Evolutionary conservation across 2,329 filamentous ascomycete genomes (phyloP), one percentile per base, ranked within the genome.

Genomic region (Arachnopeziza araneosa): DNA sequence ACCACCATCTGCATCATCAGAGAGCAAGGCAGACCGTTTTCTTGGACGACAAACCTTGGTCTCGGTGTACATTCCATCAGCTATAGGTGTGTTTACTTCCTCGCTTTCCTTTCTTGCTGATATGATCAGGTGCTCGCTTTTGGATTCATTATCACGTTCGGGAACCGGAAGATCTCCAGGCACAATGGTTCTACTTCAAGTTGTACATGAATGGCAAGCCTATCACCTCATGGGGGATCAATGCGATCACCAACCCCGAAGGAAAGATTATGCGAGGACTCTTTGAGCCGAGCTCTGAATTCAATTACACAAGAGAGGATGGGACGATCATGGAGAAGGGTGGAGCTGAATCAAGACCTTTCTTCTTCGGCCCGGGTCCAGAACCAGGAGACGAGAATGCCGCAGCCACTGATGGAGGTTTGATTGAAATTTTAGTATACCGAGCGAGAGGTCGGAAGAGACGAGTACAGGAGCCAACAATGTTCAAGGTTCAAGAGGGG

Each of bases 41-140:
- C 73, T 72, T 54, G 70, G 69, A 24, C 64, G 66, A 55, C 58
- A 65, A 26, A 76, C 82, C 1, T 75, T 70, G 3, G 72, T 80
- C 23, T 82, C 83, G 1, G 81, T 85, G 36, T 85, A 85, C 64
- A 76, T 85, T 14, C 81, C 83, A 1, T 83, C 82, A 0, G 67
- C 76, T 2, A 76, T 81, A 69, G 81, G 82, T 83, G 69, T 59
- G 70, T 56, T n/a, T 2, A 24, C 23, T 26, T 26, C 19, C 30
- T 21, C 23, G 10, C 9, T 1, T 12, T 50, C 22, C 50, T 26
- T n/a, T 24, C 50, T 5, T 50, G 50, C 60, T 68, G 24, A 68
- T 24, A 14, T 24, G 9, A n/a, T 1, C 54, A 84, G 82, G 78
- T 1, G 74, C 77, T 17, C 78, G 77, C n/a, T 85, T 85, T 62